Evolutionary conservation across 768 basidiomycete species (phyloP), one percentile per base, ranked within the genome.

Genomic region (Mycena rosella): DNA sequence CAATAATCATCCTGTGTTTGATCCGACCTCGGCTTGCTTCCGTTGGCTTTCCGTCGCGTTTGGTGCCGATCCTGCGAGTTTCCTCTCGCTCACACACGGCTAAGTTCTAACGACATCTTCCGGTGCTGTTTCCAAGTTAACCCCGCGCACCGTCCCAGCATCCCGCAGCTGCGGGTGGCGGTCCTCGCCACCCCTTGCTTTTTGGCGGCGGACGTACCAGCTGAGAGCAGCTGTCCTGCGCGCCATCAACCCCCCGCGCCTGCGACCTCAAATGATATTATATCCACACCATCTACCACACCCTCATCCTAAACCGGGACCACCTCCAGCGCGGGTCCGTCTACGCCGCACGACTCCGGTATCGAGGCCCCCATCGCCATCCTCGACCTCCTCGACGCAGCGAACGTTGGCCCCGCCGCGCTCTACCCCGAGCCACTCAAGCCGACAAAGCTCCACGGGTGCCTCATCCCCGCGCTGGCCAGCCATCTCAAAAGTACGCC

Each of bases 31-130:
- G n/a, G n/a, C n/a, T n/a, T n/a, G n/a, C n/a, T n/a, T n/a, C n/a
- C n/a, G n/a, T n/a, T n/a, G n/a, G n/a, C n/a, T n/a, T 0, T 67
- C 49, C 29, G 60, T 54, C 36, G 53, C 54, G 20, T 61, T 17
- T 53, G 48, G 59, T 11, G 54, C 53, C 2, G 47, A 67, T 29
- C 26, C 24, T 13, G 51, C 26, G 14, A 40, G 22, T 53, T 27
- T 56, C 29, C 34, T 56, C 45, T 32, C 40, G 8, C 53, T 67
- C 53, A 61, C 60, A 7, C 60, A 6, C 22, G 60, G n/a, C n/a
- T n/a, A n/a, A n/a, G 11, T 9, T 45, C 65, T 18, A 51, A 48
- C 27, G 51, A 45, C 15, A 20, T 66, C n/a, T 32, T 60, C 52
- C 20, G 51, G 10, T 24, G 52, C 51, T 60, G 65, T 24, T 67